A percentile compares a stretch with the other conserved stretches of the same genome.
Conservation (phyloP, 176 grass and related monocot species). For the Eragrostis curvula region DNA sequence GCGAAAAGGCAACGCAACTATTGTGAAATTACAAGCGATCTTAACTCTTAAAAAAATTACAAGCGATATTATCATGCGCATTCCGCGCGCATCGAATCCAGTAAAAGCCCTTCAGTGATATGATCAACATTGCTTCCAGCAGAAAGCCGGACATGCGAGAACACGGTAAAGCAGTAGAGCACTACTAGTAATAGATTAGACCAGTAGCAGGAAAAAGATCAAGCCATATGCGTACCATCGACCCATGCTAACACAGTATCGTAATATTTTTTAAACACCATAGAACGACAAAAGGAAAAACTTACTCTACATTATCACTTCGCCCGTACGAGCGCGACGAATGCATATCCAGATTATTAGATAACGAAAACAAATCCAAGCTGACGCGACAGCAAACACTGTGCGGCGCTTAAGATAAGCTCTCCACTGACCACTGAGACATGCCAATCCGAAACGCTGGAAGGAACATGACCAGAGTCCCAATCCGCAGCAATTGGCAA, state of each 20-base stretch:
- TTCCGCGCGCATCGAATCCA: neutral
- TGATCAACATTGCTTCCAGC: neutral
- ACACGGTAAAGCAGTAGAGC: neutral
- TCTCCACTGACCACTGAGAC: neutral
- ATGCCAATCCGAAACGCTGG: neutral
- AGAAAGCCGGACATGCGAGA: neutral
- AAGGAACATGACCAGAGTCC: neutral
- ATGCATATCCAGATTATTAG: conserved; percentile 27
- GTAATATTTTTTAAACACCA: neutral
- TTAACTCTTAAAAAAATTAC: neutral
- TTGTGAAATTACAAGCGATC: neutral
- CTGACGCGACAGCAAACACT: conserved; percentile 25
- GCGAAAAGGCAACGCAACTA: neutral
- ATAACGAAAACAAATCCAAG: conserved; percentile 6
- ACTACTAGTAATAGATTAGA: neutral
- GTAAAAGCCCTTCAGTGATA: too few relatives aligned
- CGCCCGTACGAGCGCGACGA: neutral
- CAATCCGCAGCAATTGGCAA: neutral
- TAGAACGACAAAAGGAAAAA: neutral
- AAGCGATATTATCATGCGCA: neutral
- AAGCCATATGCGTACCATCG: neutral
- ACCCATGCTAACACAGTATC: neutral
- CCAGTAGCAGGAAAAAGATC: neutral
- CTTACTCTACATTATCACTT: neutral
- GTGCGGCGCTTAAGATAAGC: conserved; percentile 31